phyloP scores from a whole-genome alignment of 2,329 filamentous ascomycete genomes.

The Orbilia blumenaviensis region DNA sequence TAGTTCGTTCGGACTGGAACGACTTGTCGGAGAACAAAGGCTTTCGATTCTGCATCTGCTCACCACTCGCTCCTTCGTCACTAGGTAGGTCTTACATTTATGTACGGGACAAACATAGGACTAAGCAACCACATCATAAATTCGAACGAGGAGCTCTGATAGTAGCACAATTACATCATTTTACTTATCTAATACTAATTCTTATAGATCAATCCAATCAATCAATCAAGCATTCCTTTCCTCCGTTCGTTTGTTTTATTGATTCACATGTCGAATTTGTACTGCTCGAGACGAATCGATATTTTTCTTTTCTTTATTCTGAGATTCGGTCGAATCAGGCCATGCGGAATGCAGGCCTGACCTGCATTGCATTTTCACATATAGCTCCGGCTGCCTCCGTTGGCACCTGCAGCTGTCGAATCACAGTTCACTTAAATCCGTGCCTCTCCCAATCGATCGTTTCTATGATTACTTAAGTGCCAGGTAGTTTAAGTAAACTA shows the following conservation, averaged over 20 bases:
- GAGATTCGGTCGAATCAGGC: conserved; percentile 10
- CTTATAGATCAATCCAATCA: neutral
- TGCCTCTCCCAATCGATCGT: neutral
- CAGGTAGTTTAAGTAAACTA: neutral
- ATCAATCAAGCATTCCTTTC: too few relatives aligned
- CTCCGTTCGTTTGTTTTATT: too few relatives aligned
- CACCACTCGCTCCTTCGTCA: too few relatives aligned
- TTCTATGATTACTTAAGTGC: neutral
- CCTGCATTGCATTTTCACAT: conserved; percentile 40
- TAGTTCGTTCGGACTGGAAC: conserved; percentile 29
- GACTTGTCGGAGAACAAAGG: conserved; percentile 19
- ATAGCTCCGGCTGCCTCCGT: conserved; percentile 11
- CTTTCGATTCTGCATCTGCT: too few relatives aligned
- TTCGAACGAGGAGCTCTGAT: neutral
- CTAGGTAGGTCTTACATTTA: too few relatives aligned
- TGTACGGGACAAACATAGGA: too few relatives aligned
- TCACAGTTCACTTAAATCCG: neutral
- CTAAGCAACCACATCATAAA: too few relatives aligned
- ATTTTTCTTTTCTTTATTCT: too few relatives aligned
- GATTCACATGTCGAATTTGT: conserved; percentile 2
- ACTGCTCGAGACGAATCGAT: conserved; percentile 8
- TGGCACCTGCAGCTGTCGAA: conserved; percentile 11
- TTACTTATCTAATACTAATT: neutral
- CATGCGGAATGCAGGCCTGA: conserved; percentile 46
- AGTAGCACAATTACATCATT: neutral